Conservation (phyloP, 768 basidiomycete genomes). For the Trametes elegans region DNA sequence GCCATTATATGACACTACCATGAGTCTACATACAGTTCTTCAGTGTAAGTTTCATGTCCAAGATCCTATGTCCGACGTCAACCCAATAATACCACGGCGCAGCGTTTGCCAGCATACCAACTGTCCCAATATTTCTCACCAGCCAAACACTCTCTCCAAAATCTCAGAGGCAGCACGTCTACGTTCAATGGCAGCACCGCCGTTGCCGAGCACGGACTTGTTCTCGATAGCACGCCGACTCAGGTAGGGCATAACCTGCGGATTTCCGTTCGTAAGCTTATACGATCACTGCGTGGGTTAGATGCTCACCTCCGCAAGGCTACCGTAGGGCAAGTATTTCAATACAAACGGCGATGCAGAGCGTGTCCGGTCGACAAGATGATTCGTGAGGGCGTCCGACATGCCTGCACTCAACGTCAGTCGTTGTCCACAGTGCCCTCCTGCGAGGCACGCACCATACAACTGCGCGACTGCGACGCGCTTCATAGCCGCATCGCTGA, state of each 20-base stretch:
- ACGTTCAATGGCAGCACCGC: slow-evolving; percentile 66
- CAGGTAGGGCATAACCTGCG: slow-evolving; percentile 86
- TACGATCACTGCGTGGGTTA: neutral
- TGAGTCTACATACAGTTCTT: slow-evolving; percentile 1
- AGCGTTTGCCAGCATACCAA: neutral
- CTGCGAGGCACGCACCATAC: slow-evolving; percentile 55
- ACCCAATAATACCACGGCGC: neutral
- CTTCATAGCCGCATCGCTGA: slow-evolving; percentile 58
- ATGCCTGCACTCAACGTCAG: slow-evolving; percentile 56
- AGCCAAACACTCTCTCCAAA: slow-evolving; percentile 38
- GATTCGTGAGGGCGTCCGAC: slow-evolving; percentile 78
- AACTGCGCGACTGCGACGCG: slow-evolving; percentile 77
- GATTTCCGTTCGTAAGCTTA: neutral
- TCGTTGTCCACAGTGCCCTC: neutral
- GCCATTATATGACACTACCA: neutral
- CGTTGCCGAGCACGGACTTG: slow-evolving; percentile 81
- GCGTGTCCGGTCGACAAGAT: slow-evolving; percentile 56
- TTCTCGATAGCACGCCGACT: slow-evolving; percentile 90
- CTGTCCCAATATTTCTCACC: neutral
- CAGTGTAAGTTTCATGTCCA: neutral
- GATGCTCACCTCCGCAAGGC: slow-evolving; percentile 53
- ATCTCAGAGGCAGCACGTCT: slow-evolving; percentile 53
- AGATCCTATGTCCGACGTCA: neutral
- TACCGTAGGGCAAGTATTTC: slow-evolving; percentile 83
- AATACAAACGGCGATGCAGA: slow-evolving; percentile 65